Evolutionary conservation across 805 yeast species (phyloP).

Genomic region (Grigorovia transvaalensis): DNA sequence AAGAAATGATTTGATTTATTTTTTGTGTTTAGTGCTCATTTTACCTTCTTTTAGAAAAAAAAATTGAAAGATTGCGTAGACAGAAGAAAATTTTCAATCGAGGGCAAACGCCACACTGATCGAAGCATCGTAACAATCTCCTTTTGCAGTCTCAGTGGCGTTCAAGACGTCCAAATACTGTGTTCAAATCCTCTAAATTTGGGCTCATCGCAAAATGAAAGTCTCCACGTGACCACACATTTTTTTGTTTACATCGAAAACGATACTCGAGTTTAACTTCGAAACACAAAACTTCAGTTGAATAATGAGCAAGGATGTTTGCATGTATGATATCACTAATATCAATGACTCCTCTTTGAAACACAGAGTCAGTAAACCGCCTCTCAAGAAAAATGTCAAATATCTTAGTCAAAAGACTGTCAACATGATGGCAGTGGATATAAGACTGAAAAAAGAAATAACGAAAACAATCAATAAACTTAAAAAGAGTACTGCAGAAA

Average conservation of each 20-base stretch:
- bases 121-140: too few species aligned
- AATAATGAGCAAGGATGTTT: background rate
- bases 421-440: constrained; percentile 3
- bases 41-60: too few species aligned
- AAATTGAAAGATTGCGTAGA: too few species aligned
- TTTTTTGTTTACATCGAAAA: background rate
- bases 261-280: background rate
- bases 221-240: background rate
- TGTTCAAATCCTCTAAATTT: too few species aligned
- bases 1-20: too few species aligned
- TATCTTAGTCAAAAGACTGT: constrained; percentile 5
- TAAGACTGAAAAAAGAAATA: constrained; percentile 3
- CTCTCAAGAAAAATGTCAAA: background rate
- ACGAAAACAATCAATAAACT: background rate
- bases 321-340: background rate
- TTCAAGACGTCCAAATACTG: too few species aligned
- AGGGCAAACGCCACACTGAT: too few species aligned
- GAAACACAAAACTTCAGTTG: background rate
- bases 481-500: background rate
- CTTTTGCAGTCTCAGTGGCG: too few species aligned
- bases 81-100: too few species aligned
- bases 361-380: background rate
- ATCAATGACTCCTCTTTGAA: background rate
- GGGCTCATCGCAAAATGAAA: background rate
- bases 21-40: too few species aligned